These are phyloP conservation scores for Pugionium dolabratum DNA, from an alignment of 345 rosid species.

Conservation along the genomic window DNA sequence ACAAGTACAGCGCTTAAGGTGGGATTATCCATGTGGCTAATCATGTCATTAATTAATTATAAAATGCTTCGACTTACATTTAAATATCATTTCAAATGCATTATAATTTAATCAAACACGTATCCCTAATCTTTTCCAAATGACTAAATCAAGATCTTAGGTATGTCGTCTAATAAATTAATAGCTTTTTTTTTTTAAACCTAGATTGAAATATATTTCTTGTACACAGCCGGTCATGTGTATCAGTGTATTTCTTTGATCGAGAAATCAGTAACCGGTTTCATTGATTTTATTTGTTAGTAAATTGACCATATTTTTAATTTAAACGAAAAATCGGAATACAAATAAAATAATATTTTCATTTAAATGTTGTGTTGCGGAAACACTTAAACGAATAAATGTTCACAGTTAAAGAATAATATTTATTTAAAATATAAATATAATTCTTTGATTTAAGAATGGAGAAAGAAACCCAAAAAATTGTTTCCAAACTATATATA, in stretches of 20 bases:
- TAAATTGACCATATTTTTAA: too few species aligned
- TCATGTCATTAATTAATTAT: conserved; percentile 30
- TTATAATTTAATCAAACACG: conserved; percentile 31
- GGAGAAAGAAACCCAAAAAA: too few species aligned
- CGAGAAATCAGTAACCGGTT: not conserved
- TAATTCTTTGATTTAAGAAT: too few species aligned
- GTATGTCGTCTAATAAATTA: conserved; percentile 37
- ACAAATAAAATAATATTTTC: not conserved
- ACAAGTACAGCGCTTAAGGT: conserved; percentile 44
- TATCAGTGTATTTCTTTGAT: conserved; percentile 18
- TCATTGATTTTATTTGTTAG: not conserved
- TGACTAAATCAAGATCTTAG: conserved; percentile 41
- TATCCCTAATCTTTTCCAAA: conserved; percentile 41
- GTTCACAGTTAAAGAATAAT: too few species aligned
- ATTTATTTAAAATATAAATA: too few species aligned
- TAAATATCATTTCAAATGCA: conserved; percentile 21
- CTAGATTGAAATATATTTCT: not conserved
- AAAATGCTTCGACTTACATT: conserved; percentile 24
- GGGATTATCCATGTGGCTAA: conserved; percentile 46
- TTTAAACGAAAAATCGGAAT: not conserved
- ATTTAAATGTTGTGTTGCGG: too few species aligned
- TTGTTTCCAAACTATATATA: too few species aligned
- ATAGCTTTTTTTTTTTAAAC: not conserved
- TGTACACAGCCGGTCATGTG: conserved; percentile 9
- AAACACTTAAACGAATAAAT: too few species aligned